Conservation (phyloP, 345 rosid species). For the Mercurialis annua region DNA sequence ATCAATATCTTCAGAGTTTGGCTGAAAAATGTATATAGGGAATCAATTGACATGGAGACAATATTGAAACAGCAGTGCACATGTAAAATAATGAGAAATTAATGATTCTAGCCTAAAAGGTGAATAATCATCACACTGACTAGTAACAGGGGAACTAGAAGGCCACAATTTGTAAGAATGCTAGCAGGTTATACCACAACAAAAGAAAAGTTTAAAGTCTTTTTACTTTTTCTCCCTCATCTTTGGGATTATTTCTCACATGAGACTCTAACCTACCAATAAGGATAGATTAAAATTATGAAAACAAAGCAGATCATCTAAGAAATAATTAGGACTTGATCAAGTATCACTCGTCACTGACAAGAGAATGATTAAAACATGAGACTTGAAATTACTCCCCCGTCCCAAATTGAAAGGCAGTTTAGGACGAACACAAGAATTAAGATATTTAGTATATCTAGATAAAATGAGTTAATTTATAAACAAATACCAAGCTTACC, state of each 20-base stretch:
- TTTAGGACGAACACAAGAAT: too few species aligned
- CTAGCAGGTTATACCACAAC: neutral
- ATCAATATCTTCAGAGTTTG: slow-evolving; percentile 49
- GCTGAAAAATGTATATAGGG: slow-evolving; percentile 37
- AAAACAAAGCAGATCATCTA: neutral
- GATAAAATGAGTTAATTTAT: too few species aligned
- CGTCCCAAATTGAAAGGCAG: too few species aligned
- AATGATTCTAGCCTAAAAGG: neutral
- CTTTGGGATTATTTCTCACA: neutral
- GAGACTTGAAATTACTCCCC: neutral
- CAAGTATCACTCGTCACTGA: neutral
- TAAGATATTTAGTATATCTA: too few species aligned
- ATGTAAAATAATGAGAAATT: neutral
- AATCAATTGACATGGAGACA: slow-evolving; percentile 15
- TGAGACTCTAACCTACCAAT: neutral
- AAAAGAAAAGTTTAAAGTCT: neutral
- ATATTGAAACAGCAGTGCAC: neutral
- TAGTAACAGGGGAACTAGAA: neutral
- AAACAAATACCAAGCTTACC: too few species aligned
- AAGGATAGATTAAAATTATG: neutral
- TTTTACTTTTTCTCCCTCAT: neutral
- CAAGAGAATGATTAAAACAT: neutral
- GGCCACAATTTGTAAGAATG: neutral
- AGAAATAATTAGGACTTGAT: neutral
- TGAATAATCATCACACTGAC: neutral